Evolutionary conservation across 305 asterid genomes (phyloP).

Genomic region (Plantago rigida): DNA sequence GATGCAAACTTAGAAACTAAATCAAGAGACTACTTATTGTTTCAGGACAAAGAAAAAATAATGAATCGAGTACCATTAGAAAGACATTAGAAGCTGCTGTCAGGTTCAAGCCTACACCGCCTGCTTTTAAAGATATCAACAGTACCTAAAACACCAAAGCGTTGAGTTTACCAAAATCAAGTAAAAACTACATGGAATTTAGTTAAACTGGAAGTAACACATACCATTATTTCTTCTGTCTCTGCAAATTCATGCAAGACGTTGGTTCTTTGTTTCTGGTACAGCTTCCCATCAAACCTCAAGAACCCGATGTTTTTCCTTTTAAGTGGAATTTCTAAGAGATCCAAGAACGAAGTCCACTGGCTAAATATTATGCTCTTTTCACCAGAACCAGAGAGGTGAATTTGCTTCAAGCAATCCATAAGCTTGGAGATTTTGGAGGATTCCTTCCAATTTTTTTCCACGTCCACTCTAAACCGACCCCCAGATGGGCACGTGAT

Average conservation of each 20-base stretch:
- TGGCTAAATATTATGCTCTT: slow-evolving; percentile 73
- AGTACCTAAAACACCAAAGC: slow-evolving; percentile 36
- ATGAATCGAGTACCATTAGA: slow-evolving; percentile 43
- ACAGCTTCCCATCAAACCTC: slow-evolving; percentile 61
- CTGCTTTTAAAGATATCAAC: slow-evolving; percentile 68
- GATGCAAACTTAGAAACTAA: background rate
- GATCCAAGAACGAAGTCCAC: slow-evolving; percentile 70
- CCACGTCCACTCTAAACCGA: slow-evolving; percentile 38
- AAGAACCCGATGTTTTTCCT: slow-evolving; percentile 41
- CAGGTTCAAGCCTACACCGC: slow-evolving; percentile 77
- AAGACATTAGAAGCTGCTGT: slow-evolving; percentile 82
- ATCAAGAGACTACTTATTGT: background rate
- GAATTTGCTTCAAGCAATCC: slow-evolving; percentile 41
- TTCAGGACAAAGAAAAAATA: background rate
- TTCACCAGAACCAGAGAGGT: slow-evolving; percentile 32
- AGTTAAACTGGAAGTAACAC: background rate
- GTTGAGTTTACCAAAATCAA: too few relatives aligned
- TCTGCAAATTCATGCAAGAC: slow-evolving; percentile 69
- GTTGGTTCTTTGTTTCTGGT: slow-evolving; percentile 49
- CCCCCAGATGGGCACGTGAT: slow-evolving; percentile 57
- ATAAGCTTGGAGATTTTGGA: slow-evolving; percentile 55
- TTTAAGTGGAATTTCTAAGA: slow-evolving; percentile 51
- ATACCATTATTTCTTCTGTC: slow-evolving; percentile 43
- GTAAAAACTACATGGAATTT: background rate
- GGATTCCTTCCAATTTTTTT: slow-evolving; percentile 63